These are phyloP conservation scores for Calonectria pauciramosa DNA, from an alignment of 2,329 filamentous ascomycete species.

Conservation along the genomic window DNA sequence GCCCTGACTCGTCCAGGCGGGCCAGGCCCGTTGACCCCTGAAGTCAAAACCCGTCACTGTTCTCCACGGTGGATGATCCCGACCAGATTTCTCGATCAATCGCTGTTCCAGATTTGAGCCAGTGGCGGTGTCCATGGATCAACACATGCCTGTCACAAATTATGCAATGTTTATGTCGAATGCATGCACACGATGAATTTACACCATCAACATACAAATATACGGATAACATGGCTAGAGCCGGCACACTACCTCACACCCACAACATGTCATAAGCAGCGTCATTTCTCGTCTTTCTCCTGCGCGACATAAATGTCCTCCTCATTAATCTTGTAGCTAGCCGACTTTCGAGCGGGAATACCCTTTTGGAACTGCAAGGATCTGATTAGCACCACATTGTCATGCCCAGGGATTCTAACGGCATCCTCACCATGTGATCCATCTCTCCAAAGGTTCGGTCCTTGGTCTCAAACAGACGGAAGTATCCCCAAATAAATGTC, in stretches of 20 bases:
- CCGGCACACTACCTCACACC: background rate
- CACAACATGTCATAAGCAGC: background rate
- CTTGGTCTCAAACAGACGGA: slow-evolving; percentile 61
- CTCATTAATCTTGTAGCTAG: slow-evolving; percentile 51
- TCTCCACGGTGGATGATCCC: slow-evolving; percentile 10
- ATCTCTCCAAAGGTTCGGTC: slow-evolving; percentile 60
- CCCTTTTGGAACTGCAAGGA: slow-evolving; percentile 50
- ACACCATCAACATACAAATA: background rate
- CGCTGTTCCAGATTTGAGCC: background rate
- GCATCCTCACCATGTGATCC: slow-evolving; percentile 54
- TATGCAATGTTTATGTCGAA: background rate
- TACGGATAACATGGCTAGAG: background rate
- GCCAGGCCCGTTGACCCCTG: background rate
- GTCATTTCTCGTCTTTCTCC: slow-evolving; percentile 37
- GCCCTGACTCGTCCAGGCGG: background rate
- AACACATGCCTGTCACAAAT: background rate
- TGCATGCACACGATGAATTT: background rate
- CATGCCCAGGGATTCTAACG: background rate
- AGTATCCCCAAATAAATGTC: slow-evolving; percentile 57
- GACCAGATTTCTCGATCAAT: slow-evolving; percentile 3
- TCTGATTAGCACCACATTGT: slow-evolving; percentile 27
- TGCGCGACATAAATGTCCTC: slow-evolving; percentile 49
- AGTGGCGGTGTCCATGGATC: background rate
- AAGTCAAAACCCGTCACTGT: background rate
- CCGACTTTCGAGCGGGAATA: slow-evolving; percentile 55